Evolutionary conservation across 2,329 filamentous ascomycete genomes (phyloP).

Genomic region (Aspergillaceae sp.): DNA sequence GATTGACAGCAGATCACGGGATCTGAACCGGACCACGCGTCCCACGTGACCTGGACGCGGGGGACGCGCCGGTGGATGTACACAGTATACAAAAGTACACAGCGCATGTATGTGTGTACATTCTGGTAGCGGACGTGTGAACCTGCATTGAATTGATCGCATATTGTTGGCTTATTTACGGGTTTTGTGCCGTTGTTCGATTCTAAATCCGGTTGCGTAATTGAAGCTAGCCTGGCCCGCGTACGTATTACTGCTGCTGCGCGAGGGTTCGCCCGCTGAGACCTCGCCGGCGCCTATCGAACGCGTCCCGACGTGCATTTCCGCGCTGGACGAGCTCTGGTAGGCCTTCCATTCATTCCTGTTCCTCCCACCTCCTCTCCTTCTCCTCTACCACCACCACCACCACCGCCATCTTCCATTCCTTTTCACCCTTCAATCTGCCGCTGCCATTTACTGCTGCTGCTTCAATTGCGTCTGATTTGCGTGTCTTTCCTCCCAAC

Average conservation of each 20-base stretch:
- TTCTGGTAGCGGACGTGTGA: too few species aligned
- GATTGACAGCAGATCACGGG: conserved; percentile 8
- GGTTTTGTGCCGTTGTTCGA: too few species aligned
- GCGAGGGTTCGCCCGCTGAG: conserved; percentile 5
- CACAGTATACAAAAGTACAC: background rate
- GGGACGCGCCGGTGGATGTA: conserved; percentile 7
- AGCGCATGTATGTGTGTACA: too few species aligned
- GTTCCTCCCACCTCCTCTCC: background rate
- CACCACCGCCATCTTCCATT: background rate
- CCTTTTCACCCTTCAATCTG: background rate
- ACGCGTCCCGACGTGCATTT: conserved; percentile 36
- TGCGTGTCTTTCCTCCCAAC: conserved; percentile 15
- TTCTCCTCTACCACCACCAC: background rate
- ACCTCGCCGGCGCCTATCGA: conserved; percentile 30
- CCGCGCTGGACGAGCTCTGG: conserved; percentile 22
- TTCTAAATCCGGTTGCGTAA: too few species aligned
- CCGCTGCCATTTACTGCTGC: background rate
- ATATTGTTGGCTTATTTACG: too few species aligned
- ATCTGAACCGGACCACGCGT: conserved; percentile 14
- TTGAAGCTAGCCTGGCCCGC: too few species aligned
- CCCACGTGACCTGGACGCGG: conserved; percentile 12
- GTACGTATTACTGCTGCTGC: conserved; percentile 4
- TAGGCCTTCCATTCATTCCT: conserved; percentile 15
- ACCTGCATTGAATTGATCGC: too few species aligned
- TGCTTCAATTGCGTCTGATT: background rate